Conservation (phyloP, 805 yeast genomes). For the Sungouiella thailandica region DNA sequence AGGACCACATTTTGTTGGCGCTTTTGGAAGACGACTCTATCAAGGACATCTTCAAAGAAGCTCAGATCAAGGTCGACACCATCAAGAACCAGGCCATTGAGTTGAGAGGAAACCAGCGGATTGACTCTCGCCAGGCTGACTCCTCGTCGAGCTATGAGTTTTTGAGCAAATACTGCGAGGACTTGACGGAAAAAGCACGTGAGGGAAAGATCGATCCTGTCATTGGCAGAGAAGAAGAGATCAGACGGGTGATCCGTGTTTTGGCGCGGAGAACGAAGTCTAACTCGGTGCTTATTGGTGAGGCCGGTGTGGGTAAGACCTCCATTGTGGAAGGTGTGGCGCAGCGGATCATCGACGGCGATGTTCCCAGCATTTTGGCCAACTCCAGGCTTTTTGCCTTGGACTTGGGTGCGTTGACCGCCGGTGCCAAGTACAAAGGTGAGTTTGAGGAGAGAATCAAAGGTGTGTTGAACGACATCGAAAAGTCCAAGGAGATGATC, state of each 20-base stretch:
- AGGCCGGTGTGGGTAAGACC: conserved; percentile 99
- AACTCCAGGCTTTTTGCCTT: conserved; percentile 78
- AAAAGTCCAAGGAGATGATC: conserved; percentile 78
- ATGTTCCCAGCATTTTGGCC: conserved; percentile 85
- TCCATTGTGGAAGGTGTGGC: conserved; percentile 98
- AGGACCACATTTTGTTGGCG: conserved; percentile 87
- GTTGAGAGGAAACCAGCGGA: conserved; percentile 85
- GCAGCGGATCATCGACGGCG: conserved; percentile 91
- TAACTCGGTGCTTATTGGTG: conserved; percentile 95
- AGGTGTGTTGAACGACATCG: conserved; percentile 93
- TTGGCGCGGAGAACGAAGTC: conserved; percentile 96
- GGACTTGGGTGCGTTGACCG: conserved; percentile 94
- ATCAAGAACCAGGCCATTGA: conserved; percentile 72
- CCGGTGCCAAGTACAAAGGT: conserved; percentile 98
- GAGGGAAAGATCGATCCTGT: conserved; percentile 97
- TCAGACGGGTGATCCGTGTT: conserved; percentile 89
- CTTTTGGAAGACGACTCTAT: conserved; percentile 74
- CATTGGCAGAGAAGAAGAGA: conserved; percentile 98
- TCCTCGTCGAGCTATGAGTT: conserved; percentile 82
- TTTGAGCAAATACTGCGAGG: conserved; percentile 83
- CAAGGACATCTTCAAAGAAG: conserved; percentile 67
- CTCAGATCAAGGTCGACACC: conserved; percentile 60
- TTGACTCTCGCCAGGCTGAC: conserved; percentile 92
- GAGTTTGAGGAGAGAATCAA: conserved; percentile 97
- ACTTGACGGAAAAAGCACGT: conserved; percentile 88